phyloP scores from a whole-genome alignment of 2,329 filamentous ascomycete genomes.

The Aureobasidium sp. region DNA sequence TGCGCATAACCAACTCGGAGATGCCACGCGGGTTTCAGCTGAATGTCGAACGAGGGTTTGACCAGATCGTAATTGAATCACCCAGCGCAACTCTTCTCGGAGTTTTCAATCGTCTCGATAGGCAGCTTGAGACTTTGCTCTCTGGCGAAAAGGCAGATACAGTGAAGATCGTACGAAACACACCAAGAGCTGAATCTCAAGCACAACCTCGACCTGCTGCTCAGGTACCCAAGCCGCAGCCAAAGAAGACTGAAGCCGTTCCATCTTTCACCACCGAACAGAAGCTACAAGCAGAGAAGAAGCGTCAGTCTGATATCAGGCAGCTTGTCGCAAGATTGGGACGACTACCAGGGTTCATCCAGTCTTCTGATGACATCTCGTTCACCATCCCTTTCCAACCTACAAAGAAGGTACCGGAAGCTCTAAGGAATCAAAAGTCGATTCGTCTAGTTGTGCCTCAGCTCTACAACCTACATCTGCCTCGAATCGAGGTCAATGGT shows the following conservation, averaged over 20 bases:
- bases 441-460: conserved; percentile 61
- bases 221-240: neutral
- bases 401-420: conserved; percentile 50
- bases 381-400: conserved; percentile 66
- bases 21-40: conserved; percentile 65
- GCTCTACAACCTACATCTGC: conserved; percentile 62
- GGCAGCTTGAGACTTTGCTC: conserved; percentile 60
- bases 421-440: conserved; percentile 53
- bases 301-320: conserved; percentile 56
- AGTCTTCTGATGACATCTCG: conserved; percentile 59
- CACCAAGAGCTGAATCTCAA: conserved; percentile 1
- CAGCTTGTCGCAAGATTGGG: conserved; percentile 71
- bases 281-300: conserved; percentile 52
- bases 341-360: conserved; percentile 56
- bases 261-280: conserved; percentile 48
- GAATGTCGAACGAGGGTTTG: conserved; percentile 70
- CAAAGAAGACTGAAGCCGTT: neutral
- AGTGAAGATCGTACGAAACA: conserved; percentile 58
- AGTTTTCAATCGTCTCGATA: conserved; percentile 63
- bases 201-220: neutral
- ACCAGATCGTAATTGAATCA: conserved; percentile 48
- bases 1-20: conserved; percentile 60
- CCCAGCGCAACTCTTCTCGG: conserved; percentile 53
- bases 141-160: conserved; percentile 64
- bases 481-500: conserved; percentile 59